Evolutionary conservation across 495 filamentous ascomycete species (phyloP).

Genomic region (Annulohypoxylon moriforme): DNA sequence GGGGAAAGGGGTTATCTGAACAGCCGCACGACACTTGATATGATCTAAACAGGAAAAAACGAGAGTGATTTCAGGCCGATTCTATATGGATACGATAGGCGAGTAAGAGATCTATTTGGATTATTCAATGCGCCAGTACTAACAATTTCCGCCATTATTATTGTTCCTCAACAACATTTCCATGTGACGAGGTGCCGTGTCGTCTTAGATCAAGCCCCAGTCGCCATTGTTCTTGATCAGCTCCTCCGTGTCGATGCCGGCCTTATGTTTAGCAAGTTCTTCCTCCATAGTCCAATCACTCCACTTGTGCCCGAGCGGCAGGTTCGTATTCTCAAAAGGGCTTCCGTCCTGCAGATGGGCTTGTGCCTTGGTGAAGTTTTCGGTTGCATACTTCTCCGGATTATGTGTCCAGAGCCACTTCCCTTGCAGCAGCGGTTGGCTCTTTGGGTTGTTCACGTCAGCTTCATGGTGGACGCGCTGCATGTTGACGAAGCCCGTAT

Average conservation of each 20-base stretch:
- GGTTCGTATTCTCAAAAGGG: conserved; percentile 49
- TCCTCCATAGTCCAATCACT: conserved; percentile 51
- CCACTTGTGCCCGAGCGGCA: conserved; percentile 48
- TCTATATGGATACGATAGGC: no score
- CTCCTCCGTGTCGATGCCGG: conserved; percentile 12
- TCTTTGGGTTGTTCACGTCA: conserved; percentile 50
- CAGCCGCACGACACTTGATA: no score
- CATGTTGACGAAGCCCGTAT: conserved; percentile 57
- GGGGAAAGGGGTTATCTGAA: no score
- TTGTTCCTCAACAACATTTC: no score
- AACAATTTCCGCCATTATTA: no score
- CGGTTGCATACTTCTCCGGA: conserved; percentile 59
- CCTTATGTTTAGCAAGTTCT: conserved; percentile 36
- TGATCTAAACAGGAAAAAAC: no score
- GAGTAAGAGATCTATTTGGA: no score
- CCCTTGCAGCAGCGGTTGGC: conserved; percentile 43
- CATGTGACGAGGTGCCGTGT: no score
- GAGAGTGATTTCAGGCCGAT: no score
- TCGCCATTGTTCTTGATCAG: conserved; percentile 31
- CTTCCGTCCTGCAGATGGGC: conserved; percentile 42
- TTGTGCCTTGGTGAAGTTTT: conserved; percentile 53
- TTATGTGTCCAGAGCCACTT: conserved; percentile 61
- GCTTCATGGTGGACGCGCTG: conserved; percentile 58
- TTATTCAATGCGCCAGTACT: no score
- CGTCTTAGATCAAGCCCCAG: conserved; percentile 25